Percentiles rank a stretch among this genome's conserved stretches.
These are phyloP conservation scores for Capsella bursapastoris DNA, from an alignment of 345 rosid species.

Conservation along the genomic window DNA sequence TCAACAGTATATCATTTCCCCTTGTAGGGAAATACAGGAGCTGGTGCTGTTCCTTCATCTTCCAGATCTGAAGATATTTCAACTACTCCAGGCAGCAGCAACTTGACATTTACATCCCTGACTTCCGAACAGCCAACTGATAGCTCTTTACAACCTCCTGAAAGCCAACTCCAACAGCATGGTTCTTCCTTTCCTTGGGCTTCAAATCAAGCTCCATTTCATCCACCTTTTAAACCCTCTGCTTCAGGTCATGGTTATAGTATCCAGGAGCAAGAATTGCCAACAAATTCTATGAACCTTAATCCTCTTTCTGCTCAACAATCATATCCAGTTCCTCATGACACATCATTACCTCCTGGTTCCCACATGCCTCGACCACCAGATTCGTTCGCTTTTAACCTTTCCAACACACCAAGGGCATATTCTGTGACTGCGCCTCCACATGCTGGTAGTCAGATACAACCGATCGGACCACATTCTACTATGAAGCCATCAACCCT, in stretches of 20 bases:
- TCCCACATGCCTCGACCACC: slow-evolving; percentile 51
- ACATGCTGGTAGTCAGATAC: slow-evolving; percentile 52
- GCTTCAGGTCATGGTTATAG: slow-evolving; percentile 49
- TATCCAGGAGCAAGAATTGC: slow-evolving; percentile 42
- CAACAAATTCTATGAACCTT: slow-evolving; percentile 43
- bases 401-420: slow-evolving; percentile 49
- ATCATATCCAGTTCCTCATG: slow-evolving; percentile 48
- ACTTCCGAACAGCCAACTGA: slow-evolving; percentile 43
- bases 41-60: slow-evolving; percentile 47
- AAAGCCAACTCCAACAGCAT: slow-evolving; percentile 59
- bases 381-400: slow-evolving; percentile 46
- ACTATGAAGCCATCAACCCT: slow-evolving; percentile 47
- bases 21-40: slow-evolving; percentile 67
- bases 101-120: slow-evolving; percentile 41
- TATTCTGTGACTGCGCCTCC: slow-evolving; percentile 43
- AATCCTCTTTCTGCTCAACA: slow-evolving; percentile 58
- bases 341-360: slow-evolving; percentile 46
- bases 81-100: slow-evolving; percentile 45
- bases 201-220: slow-evolving; percentile 46
- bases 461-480: slow-evolving; percentile 47
- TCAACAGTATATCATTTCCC: slow-evolving; percentile 3
- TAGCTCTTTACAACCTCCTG: slow-evolving; percentile 51
- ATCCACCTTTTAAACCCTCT: slow-evolving; percentile 43
- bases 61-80: slow-evolving; percentile 50
- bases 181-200: slow-evolving; percentile 50